Base-by-base conservation (phyloP, 768 basidiomycete species). In the Antrodiella citrinella region DNA sequence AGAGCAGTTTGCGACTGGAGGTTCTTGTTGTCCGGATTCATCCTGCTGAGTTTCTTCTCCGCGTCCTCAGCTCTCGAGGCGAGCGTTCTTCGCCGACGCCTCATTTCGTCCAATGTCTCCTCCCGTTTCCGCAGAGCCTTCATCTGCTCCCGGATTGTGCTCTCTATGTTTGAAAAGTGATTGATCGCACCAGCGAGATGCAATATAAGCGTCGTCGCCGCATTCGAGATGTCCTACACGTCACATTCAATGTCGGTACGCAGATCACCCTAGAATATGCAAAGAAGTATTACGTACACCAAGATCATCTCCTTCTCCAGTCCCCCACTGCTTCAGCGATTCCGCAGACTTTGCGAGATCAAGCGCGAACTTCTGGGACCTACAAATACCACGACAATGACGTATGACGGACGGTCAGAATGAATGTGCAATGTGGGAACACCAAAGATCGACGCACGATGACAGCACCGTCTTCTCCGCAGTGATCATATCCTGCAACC, bases 21-120 rank as follows among this genome's bases (percentile, higher is more conserved):
- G 57, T 87, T 86, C 73, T 95, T 97, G 70, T 94, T 81, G 65
- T 93, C 90, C 0, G 86, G 75, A 54, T 76, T 77, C 92, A 96
- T 94, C 70, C 86, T 95, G 66, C 75, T 79, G 30, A 97, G 75
- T 63, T 94, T 95, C 71, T 76, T 87, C 57, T 95, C 91, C 2
- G 90, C 91, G 15, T 78, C 67, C 49, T 95, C 92, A 0, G 91
- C 87, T 54, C 85, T 85, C 21, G 75, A 66, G 9, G 72, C 74
- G 4, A 92, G 72, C 9, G 71, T 71, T 56, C 82, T 81, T 47
- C 91, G 73, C 15, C 84, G 76, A 12, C 82, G 78, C 57, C 81
- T 83, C 12, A 91, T 67, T 3, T 86, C 84, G 49, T 89, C 89
- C 2, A 96, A 75, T 2, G 69, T 72, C 62, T 97, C 93, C 63